A percentile compares a stretch with the other conserved stretches of the same genome.
phyloP scores from a whole-genome alignment of 257 asterid genomes.

The Rauvolfia tetraphylla region DNA sequence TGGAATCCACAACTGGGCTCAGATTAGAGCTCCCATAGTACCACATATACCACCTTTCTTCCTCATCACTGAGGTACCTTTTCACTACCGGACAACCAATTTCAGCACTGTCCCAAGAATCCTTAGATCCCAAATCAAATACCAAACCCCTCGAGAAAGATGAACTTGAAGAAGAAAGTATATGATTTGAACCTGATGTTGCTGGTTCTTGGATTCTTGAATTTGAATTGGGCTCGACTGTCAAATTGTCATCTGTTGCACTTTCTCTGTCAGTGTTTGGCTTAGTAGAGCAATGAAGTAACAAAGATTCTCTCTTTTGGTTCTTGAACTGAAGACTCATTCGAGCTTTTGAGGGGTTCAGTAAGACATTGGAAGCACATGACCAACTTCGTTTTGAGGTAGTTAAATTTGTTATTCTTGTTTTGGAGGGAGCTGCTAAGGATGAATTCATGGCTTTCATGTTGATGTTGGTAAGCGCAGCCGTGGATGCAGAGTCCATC shows the following conservation, averaged over 20 bases:
- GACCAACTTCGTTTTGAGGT: conserved; percentile 29
- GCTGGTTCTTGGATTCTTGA: conserved; percentile 35
- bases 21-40: conserved; percentile 56
- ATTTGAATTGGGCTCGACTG: conserved; percentile 20
- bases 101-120: conserved; percentile 72
- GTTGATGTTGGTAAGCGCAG: neutral
- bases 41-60: conserved; percentile 94
- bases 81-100: conserved; percentile 92
- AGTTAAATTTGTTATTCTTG: conserved; percentile 26
- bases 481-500: conserved; percentile 21
- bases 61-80: conserved; percentile 79
- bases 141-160: conserved; percentile 64
- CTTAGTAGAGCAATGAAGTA: conserved; percentile 51
- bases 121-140: conserved; percentile 53
- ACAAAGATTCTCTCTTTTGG: conserved; percentile 28
- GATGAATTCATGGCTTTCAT: conserved; percentile 12
- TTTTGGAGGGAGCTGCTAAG: conserved; percentile 6
- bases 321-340: conserved; percentile 4
- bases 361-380: conserved; percentile 9
- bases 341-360: conserved; percentile 14
- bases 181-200: conserved; percentile 24
- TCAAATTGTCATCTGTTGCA: conserved; percentile 32
- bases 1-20: conserved; percentile 37
- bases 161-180: conserved; percentile 28
- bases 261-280: conserved; percentile 46